These are phyloP conservation scores for Candida sojae DNA, from an alignment of 1,139 yeast species.

Conservation along the genomic window DNA sequence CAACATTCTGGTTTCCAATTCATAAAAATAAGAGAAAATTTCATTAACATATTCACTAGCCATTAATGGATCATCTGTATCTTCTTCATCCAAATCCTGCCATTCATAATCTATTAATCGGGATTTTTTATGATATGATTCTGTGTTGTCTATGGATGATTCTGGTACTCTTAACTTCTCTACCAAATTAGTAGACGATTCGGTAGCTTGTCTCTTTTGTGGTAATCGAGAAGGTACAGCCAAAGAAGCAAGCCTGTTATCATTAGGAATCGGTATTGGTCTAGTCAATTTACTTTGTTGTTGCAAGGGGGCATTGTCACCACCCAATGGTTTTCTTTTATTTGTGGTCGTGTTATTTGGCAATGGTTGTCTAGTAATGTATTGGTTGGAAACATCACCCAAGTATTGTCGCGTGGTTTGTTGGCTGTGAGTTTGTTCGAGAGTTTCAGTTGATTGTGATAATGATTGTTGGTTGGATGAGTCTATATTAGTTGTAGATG, in stretches of 20 bases:
- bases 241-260: constrained; percentile 6
- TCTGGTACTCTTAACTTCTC: constrained; percentile 34
- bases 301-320: constrained; percentile 34
- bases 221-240: constrained; percentile 48
- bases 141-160: constrained; percentile 5
- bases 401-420: constrained; percentile 29
- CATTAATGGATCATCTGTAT: constrained; percentile 90
- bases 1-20: constrained; percentile 71
- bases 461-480: constrained; percentile 2
- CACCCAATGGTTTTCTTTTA: constrained; percentile 36
- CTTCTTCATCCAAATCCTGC: constrained; percentile 94
- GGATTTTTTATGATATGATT: constrained; percentile 28
- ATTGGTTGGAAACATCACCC: constrained; percentile 46
- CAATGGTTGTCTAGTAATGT: constrained; percentile 20
- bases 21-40: constrained; percentile 78
- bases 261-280: constrained; percentile 10
- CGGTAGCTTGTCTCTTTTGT: constrained; percentile 58
- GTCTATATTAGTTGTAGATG: constrained; percentile 2
- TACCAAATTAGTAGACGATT: constrained; percentile 50
- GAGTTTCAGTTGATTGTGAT: constrained; percentile 3
- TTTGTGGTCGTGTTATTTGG: constrained; percentile 8
- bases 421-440: constrained; percentile 3
- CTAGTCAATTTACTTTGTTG: constrained; percentile 5
- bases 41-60: constrained; percentile 91
- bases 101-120: constrained; percentile 58